Conservation (phyloP, 2,329 filamentous ascomycete species). For the Botrytis pseudocinerea region DNA sequence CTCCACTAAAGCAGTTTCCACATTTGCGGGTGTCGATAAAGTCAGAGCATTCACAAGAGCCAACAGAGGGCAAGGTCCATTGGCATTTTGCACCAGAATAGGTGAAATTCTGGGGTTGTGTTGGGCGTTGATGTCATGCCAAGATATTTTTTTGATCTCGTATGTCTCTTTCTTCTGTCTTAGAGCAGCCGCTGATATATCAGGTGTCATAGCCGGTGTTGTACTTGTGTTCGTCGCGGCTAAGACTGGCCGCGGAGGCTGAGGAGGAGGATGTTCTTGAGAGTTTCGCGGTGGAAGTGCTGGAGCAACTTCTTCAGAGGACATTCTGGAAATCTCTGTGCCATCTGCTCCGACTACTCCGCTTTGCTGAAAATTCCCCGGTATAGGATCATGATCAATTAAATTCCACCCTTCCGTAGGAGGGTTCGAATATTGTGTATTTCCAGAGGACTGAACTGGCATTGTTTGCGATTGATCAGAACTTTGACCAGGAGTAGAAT, state of each 20-base stretch:
- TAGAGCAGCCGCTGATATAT: conserved; percentile 18
- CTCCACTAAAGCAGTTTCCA: conserved; percentile 72
- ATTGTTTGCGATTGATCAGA: not conserved
- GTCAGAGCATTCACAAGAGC: conserved; percentile 91
- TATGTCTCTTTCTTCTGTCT: conserved; percentile 67
- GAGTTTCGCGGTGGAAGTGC: conserved; percentile 36
- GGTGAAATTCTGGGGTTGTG: conserved; percentile 75
- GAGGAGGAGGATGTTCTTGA: conserved; percentile 32
- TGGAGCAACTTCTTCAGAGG: conserved; percentile 31
- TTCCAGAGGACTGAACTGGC: not conserved
- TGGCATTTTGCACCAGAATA: conserved; percentile 88
- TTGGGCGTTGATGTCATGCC: conserved; percentile 65
- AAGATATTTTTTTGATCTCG: conserved; percentile 86
- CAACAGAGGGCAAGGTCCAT: conserved; percentile 90
- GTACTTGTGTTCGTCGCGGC: conserved; percentile 26
- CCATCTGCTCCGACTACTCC: conserved; percentile 31
- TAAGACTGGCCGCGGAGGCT: conserved; percentile 34
- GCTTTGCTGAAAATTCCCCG: conserved; percentile 33
- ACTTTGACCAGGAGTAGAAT: conserved; percentile 27
- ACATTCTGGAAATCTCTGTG: conserved; percentile 23
- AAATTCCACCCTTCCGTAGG: conserved; percentile 37
- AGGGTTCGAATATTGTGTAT: conserved; percentile 27
- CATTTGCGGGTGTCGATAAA: conserved; percentile 70
- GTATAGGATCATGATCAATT: conserved; percentile 33
- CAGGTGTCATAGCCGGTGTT: conserved; percentile 27